phyloP scores from a whole-genome alignment of 495 filamentous ascomycete species.

The Xylaria sp. region DNA sequence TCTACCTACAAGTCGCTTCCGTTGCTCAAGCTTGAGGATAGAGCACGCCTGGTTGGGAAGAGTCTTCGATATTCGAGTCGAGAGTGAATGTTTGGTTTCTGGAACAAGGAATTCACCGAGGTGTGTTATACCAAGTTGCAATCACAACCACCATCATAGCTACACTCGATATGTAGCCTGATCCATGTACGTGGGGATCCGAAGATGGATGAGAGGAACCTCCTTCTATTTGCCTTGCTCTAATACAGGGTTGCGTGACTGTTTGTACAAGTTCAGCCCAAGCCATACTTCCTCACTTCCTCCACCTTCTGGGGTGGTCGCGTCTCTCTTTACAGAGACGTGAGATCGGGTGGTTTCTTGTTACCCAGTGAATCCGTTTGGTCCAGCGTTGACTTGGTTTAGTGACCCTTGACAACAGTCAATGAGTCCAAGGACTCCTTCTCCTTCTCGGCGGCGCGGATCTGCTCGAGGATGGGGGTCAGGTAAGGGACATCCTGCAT shows the following conservation, averaged over 20 bases:
- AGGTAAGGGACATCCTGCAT: slow-evolving; percentile 80
- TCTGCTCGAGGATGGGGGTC: slow-evolving; percentile 78
- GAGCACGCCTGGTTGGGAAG: not conserved
- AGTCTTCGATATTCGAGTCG: not conserved
- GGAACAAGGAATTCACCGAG: not conserved
- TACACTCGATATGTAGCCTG: not conserved
- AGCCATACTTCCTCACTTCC: slow-evolving; percentile 5
- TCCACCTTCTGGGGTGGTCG: not conserved
- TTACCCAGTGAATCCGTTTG: not conserved
- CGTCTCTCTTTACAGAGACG: slow-evolving; percentile 5
- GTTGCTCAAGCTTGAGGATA: not conserved
- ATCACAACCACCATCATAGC: not conserved
- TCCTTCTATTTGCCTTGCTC: slow-evolving; percentile 32
- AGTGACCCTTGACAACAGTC: slow-evolving; percentile 65
- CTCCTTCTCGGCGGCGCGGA: slow-evolving; percentile 84
- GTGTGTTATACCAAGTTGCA: not conserved
- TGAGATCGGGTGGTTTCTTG: slow-evolving; percentile 1
- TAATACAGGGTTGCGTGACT: slow-evolving; percentile 26
- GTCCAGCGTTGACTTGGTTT: slow-evolving; percentile 25
- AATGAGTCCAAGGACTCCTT: slow-evolving; percentile 82
- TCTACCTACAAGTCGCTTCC: not conserved
- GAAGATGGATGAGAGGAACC: slow-evolving; percentile 23
- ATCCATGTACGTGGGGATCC: not conserved
- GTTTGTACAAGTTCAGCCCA: slow-evolving; percentile 34
- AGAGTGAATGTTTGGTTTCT: not conserved